Evolutionary conservation across 2,329 filamentous ascomycete species (phyloP).

Genomic region (Rosellinia necatrix): DNA sequence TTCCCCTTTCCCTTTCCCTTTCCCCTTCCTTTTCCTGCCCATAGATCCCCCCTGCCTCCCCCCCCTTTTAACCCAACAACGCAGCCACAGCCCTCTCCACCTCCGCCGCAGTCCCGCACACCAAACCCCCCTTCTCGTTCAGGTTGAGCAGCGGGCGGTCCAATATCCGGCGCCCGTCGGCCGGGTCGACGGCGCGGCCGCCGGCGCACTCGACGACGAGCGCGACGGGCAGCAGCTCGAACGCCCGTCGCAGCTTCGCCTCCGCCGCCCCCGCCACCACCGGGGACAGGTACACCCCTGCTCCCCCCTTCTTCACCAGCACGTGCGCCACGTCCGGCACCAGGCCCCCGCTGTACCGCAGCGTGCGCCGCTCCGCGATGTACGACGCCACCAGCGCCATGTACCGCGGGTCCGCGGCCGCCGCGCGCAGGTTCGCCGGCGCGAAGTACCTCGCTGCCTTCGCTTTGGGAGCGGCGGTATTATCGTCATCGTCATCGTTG

Average conservation of each 20-base stretch:
- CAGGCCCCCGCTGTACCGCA: conserved; percentile 64
- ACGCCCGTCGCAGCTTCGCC: conserved; percentile 63
- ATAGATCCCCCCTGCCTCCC: too few relatives aligned
- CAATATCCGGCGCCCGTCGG: conserved; percentile 48
- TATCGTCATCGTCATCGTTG: conserved; percentile 35
- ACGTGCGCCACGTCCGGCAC: conserved; percentile 66
- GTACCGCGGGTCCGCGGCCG: conserved; percentile 56
- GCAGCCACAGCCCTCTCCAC: conserved; percentile 15
- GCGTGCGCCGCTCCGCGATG: conserved; percentile 59
- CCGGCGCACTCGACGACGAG: conserved; percentile 64
- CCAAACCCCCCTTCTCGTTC: conserved; percentile 55
- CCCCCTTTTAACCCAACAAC: conserved; percentile 14
- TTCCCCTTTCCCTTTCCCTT: neutral
- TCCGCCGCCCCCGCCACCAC: conserved; percentile 56
- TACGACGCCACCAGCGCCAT: conserved; percentile 54
- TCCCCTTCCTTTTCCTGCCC: neutral
- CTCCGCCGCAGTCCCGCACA: conserved; percentile 50
- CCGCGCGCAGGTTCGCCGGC: conserved; percentile 64
- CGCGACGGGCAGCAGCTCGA: conserved; percentile 64
- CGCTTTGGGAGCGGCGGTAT: conserved; percentile 20
- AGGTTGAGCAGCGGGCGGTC: conserved; percentile 45
- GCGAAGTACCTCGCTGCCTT: conserved; percentile 62
- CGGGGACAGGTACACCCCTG: conserved; percentile 66
- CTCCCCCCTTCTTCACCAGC: conserved; percentile 66
- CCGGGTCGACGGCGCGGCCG: conserved; percentile 58